Base-by-base conservation (phyloP, 2,329 filamentous ascomycete species). In the Penicillium sp. region DNA sequence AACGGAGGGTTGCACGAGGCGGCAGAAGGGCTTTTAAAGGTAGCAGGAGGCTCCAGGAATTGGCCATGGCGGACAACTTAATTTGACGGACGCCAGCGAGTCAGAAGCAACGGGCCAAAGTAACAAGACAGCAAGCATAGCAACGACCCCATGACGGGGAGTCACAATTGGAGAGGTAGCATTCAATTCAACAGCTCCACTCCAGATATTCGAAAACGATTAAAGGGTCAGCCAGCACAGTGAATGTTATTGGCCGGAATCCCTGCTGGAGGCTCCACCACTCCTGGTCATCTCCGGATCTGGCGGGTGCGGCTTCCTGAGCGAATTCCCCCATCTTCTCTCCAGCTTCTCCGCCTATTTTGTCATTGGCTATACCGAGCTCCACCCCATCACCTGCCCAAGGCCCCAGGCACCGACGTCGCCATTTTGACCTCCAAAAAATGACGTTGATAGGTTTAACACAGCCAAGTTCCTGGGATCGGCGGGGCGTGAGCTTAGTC, bases 261-360 rank as follows among this genome's bases (percentile, higher is more conserved):
- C 26, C 19, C 21, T 45, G 55, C 8, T 35, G 35, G 31, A 44
- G 26, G 46, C 58, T 63, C 63, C 62, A 66, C 62, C 13, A 17
- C 55, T 58, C 35, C 50, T 56, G 62, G 49, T 55, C 52, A 21
- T 65, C 65, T 65, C 66, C 66, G 66, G 66, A 67, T 71, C 56
- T 58, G 59, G 56, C 26, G 52, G 56, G 41, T 17, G 38, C 52
- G 53, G 47, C 51, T 54, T 54, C 31, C 31, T 41, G 41, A 52
- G 48, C 9, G 19, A 19, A 21, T 31, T 54, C 50, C 52, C 48
- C 58, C 51, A 56, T 47, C 31, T 49, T 56, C 51, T 58, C 61
- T 31, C 50, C 52, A 62, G 52, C 38, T 56, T 58, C 58, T 54
- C 58, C 58, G 56, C 41, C 46, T 54, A 9, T 7, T 13, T 54